Base-by-base conservation (phyloP, 805 yeast genomes). In the Zygoascus bituminiphila region DNA sequence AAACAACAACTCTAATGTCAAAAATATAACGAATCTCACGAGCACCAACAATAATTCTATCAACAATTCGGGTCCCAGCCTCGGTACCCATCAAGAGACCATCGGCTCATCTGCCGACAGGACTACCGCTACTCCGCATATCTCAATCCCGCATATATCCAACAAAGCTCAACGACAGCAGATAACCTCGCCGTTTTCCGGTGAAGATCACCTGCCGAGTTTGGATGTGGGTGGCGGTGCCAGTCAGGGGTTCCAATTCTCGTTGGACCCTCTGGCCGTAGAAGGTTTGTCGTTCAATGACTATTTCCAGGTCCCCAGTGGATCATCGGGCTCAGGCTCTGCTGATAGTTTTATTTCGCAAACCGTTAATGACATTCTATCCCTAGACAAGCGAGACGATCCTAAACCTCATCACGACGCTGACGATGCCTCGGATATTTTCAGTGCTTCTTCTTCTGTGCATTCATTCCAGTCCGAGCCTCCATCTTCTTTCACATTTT, bases 251-350 rank as follows among this genome's bases (percentile, higher is more conserved):
- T 64, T 64, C 42, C 60, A 62, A 40, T 75, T 75, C 52, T 54
- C 67, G 43, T 62, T 74, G 29, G 76, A 73, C 50, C 77, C 78
- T 5, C 57, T 74, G 51, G 77, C 78, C 0, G 67, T 70, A 48
- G 80, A 76, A 47, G 78, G 76, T 4, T 69, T 73, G 21, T 29
- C 47, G 20, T 50, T 42, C 45, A 46, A 42, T 19, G 55, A 54
- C 39, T 50, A 45, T 35, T 50, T 51, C 47, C 25, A 40, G 24
- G 24, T 48, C 6, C 44, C 44, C n/a, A 14, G 24, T 29, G 22
- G 42, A 24, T 15, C 41, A 24, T 14, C 42, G 14, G 23, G n/a
- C 5, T 19, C 25, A 4, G 15, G 24, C 9, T 35, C 39, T 8
- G 15, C 17, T 9, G 42, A 39, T 15, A 17, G 24, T 10, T 39